Base-by-base conservation (phyloP, 345 rosid genomes). In the Xanthoceras sorbifolium region DNA sequence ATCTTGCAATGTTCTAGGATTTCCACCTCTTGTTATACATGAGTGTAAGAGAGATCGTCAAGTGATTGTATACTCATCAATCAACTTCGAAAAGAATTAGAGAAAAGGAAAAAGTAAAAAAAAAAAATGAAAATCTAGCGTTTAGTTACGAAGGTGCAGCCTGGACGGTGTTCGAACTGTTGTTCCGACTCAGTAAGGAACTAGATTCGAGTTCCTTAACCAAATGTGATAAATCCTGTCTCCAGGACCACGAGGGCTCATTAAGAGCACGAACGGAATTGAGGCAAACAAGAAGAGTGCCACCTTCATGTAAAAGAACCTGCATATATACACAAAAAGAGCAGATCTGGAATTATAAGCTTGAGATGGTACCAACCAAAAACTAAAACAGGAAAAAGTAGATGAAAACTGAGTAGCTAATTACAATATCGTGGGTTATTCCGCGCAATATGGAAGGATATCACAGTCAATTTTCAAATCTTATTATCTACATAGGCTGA, bases 271-370 rank as follows among this genome's bases (percentile, higher is more conserved):
- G 97, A 15, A 93, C 71, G 3, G 97, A 96, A 80, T 93, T 93
- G 63, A 93, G 92, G 77, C 99, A 93, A 75, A 93, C 98, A 2
- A 93, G 89, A 59, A 95, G 93, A 26, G 99, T 92, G 29, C 97
- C 99, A 0, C 99, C 98, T 87, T 95, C 98, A 31, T 93, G 98
- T 81, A 92, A 65, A 76, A 95, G 97, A 73, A 95, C 98, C 99
- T 95, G 90, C 75, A 81, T 34, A 52, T 72, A 57, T 44, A 31
- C 32, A 38, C 26, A 26, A 46, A 42, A 74, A 44, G 32, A 67
- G 14, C 9, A 57, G 52, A 23, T 11, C 67, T 11, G 26, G 1
- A 17, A 22, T 22, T 11, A 32, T 34, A 40, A 36, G 50, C 40
- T 73, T 46, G 18, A 7, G 7, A 22, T 11, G 52, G 1, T 22